Conservation (phyloP, 1,139 yeast genomes). For the Spathaspora jeffriesii region DNA sequence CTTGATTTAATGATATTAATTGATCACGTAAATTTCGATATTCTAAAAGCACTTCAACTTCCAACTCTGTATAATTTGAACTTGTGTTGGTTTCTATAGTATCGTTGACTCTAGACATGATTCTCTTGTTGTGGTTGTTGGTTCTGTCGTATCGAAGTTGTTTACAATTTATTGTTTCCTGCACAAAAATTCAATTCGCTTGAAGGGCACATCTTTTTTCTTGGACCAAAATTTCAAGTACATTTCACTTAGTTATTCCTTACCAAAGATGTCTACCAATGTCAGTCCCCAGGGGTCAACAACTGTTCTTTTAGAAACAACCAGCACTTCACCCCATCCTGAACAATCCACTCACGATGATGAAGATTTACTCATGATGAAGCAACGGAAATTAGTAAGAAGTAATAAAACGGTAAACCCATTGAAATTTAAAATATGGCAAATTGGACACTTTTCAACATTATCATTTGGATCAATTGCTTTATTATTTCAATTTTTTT, state of each 20-base stretch:
- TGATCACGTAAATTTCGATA: slow-evolving; percentile 50
- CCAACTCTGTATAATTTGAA: slow-evolving; percentile 34
- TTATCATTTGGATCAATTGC: slow-evolving; percentile 52
- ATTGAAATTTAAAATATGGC: slow-evolving; percentile 55
- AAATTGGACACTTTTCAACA: slow-evolving; percentile 57
- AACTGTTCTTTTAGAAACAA: background rate
- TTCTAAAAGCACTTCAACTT: slow-evolving; percentile 41
- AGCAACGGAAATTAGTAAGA: slow-evolving; percentile 38
- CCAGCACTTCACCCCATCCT: background rate
- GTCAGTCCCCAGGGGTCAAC: slow-evolving; percentile 7
- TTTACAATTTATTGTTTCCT: background rate
- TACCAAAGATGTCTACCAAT: background rate
- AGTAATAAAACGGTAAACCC: slow-evolving; percentile 39
- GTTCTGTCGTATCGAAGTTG: background rate
- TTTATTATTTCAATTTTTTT: slow-evolving; percentile 45
- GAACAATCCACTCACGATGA: slow-evolving; percentile 5
- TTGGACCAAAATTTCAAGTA: background rate
- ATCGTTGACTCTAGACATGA: background rate
- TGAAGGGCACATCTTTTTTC: background rate
- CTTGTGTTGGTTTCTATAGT: slow-evolving; percentile 7
- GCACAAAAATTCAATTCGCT: background rate
- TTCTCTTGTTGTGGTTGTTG: slow-evolving; percentile 3
- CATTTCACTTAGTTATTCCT: background rate
- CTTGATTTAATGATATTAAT: slow-evolving; percentile 32
- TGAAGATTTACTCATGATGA: slow-evolving; percentile 17